Conservation (phyloP, 768 basidiomycete genomes). For the Boletus fagicola region DNA sequence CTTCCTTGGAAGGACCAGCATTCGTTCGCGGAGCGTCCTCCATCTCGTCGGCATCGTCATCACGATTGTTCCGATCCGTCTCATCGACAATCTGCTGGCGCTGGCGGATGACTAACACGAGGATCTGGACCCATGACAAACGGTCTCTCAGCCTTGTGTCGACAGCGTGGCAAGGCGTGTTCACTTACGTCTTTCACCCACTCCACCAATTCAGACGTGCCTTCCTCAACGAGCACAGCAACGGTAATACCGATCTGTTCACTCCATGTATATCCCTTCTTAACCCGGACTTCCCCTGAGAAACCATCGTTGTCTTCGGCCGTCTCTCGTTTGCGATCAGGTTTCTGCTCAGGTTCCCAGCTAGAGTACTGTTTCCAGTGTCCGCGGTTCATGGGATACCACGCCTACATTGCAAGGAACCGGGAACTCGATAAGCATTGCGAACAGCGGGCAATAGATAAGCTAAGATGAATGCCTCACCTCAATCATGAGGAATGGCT, state of each 20-base stretch:
- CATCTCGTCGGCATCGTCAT: conserved; percentile 37
- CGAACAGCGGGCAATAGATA: conserved; percentile 17
- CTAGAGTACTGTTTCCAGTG: conserved; percentile 85
- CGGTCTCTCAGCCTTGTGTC: conserved; percentile 20
- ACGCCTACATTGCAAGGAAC: conserved; percentile 49
- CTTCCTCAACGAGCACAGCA: conserved; percentile 66
- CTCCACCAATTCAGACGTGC: conserved; percentile 60
- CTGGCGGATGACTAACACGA: conserved; percentile 56
- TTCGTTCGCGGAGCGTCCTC: conserved; percentile 28
- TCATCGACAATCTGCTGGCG: conserved; percentile 62
- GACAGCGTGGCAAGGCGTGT: conserved; percentile 17
- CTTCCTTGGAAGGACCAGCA: conserved; percentile 60
- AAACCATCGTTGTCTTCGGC: conserved; percentile 40
- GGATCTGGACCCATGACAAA: conserved; percentile 45
- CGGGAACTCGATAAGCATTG: conserved; percentile 21
- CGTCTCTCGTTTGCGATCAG: conserved; percentile 30
- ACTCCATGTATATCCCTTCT: conserved; percentile 85
- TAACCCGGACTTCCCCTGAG: conserved; percentile 72
- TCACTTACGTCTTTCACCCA: conserved; percentile 81
- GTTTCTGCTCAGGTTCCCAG: conserved; percentile 58
- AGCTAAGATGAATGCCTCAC: conserved; percentile 45
- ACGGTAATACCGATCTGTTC: conserved; percentile 89
- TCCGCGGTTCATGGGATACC: conserved; percentile 86
- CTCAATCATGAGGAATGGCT: conserved; percentile 87
- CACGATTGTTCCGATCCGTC: conserved; percentile 45